Evolutionary conservation across 805 yeast genomes (phyloP).

Genomic region (Lipomyces oligophaga): DNA sequence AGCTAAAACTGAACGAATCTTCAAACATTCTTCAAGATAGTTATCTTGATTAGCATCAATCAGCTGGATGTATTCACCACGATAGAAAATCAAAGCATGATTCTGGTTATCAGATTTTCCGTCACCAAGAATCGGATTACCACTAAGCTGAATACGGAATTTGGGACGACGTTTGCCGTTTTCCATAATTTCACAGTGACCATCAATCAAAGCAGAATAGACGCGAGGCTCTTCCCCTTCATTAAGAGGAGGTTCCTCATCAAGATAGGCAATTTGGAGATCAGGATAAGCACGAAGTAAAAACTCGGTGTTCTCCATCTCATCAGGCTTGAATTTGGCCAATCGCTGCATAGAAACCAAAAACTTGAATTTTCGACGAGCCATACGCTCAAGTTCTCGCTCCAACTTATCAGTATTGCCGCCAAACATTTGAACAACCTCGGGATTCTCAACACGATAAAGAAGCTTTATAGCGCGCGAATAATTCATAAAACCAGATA

Average conservation of each 20-base stretch:
- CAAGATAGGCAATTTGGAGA: constrained; percentile 77
- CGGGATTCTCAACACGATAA: constrained; percentile 93
- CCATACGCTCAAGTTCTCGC: constrained; percentile 84
- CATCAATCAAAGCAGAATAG: constrained; percentile 70
- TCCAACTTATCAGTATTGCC: constrained; percentile 97
- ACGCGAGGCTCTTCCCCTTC: constrained; percentile 47
- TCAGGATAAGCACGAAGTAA: constrained; percentile 72
- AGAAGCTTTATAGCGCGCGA: constrained; percentile 91
- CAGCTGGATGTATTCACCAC: constrained; percentile 94
- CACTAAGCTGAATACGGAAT: constrained; percentile 71
- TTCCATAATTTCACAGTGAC: constrained; percentile 51
- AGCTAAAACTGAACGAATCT: constrained; percentile 78
- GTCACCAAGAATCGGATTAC: constrained; percentile 93
- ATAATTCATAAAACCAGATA: constrained; percentile 97
- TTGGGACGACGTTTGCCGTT: constrained; percentile 59
- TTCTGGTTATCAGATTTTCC: constrained; percentile 97
- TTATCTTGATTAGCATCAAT: constrained; percentile 97
- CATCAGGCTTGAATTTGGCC: constrained; percentile 59
- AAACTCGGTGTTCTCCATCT: constrained; percentile 62
- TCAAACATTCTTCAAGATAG: constrained; percentile 88
- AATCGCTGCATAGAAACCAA: constrained; percentile 86
- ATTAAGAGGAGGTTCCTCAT: constrained; percentile 67
- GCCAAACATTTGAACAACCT: constrained; percentile 95
- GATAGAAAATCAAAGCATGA: constrained; percentile 74
- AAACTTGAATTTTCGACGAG: constrained; percentile 73